Base-by-base conservation (phyloP, 108 stramenopile species). In the Schizochytrium sp. region DNA sequence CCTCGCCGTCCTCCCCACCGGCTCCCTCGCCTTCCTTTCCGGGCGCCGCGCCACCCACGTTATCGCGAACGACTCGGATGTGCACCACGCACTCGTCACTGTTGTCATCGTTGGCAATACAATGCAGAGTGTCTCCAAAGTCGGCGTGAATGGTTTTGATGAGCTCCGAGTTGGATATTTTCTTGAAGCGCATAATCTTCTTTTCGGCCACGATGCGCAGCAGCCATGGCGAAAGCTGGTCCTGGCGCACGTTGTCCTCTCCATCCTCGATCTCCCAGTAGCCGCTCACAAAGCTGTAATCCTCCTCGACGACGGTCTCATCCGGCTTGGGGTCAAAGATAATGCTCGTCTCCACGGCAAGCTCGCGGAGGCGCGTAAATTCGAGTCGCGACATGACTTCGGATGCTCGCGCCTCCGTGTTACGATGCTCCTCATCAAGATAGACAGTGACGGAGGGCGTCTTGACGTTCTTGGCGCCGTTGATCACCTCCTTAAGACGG, bases 401-500 rank as follows among this genome's bases (percentile, higher is more conserved):
- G 57, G 60, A 43, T 72, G 87, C 92, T 53, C 58, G 58, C 28
- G 19, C 60, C 72, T 90, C 90, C 83, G 5, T 55, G 21, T 87
- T 43, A 58, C 72, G 60, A 58, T 88, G 87, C 60, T 96, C 95
- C 58, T 93, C 92, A 48, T 95, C 92, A 41, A 97, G 89, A 91
- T 96, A 97, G 55, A 99, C 95, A 47, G 97, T 97, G 60, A 98
- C 87, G 43, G 97, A 95, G 21, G 99, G 99, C 14, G 99, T 98
- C 93, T 97, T 97, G 44, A 97, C 95, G 51, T 96, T 97, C 91
- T 98, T 98, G 59, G 98, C 97, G 34, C 98, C 97, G 90, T 98
- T 98, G 58, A 99, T 97, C 87, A 99, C 97, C 94, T 99, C 99
- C 91, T 98, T 98, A 88, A 99, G 91, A 19, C 99, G 95, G 34